Evolutionary conservation across 768 basidiomycete genomes (phyloP).

Genomic region (Gautieria morchelliformis): DNA sequence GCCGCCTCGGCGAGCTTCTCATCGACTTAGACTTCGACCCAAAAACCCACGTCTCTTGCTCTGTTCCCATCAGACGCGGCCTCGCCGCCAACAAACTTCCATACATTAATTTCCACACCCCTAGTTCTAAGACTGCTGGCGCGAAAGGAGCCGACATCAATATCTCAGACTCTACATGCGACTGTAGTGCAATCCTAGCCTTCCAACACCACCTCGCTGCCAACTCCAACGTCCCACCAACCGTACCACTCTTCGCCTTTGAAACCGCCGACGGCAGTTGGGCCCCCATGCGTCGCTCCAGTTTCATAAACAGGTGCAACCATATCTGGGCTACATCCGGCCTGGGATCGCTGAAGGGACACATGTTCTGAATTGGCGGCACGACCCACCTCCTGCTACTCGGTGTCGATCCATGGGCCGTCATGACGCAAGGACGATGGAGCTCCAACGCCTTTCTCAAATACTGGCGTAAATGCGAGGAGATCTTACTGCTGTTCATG

Average conservation of each 20-base stretch:
- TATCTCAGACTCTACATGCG: background rate
- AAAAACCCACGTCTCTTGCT: background rate
- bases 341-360: background rate
- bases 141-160: background rate
- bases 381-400: background rate
- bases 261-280: slow-evolving; percentile 26
- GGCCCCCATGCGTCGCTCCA: slow-evolving; percentile 53
- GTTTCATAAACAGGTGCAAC: background rate
- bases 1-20: slow-evolving; percentile 14
- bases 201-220: background rate
- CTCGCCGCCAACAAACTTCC: background rate
- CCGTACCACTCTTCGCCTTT: background rate
- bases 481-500: too few relatives aligned
- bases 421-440: background rate
- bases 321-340: background rate
- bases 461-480: too few relatives aligned
- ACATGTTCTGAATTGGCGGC: background rate
- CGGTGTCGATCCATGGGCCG: background rate
- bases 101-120: background rate
- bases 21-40: background rate
- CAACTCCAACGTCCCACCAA: background rate
- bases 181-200: background rate
- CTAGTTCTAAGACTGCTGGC: background rate
- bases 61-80: background rate
- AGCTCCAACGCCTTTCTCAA: too few relatives aligned